Conservation (phyloP, 2,329 filamentous ascomycete genomes). For the Diaporthe aspalathi region DNA sequence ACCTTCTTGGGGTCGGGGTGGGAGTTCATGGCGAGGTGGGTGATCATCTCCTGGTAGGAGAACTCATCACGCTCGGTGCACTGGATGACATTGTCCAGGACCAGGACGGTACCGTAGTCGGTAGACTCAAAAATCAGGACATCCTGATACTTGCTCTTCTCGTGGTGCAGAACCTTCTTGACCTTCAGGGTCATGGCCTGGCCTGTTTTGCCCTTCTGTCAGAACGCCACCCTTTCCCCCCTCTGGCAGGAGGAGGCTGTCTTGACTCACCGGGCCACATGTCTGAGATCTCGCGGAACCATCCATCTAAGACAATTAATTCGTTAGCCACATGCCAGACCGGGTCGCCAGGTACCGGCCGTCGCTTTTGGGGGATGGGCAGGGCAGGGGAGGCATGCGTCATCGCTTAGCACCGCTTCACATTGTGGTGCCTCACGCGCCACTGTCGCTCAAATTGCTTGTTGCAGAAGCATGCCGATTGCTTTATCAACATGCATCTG, state of each 20-base stretch:
- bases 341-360: neutral
- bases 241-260: neutral
- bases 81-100: slow-evolving; percentile 99
- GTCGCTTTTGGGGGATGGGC: neutral
- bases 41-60: slow-evolving; percentile 99
- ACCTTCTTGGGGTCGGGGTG: slow-evolving; percentile 99
- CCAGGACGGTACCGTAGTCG: slow-evolving; percentile 94
- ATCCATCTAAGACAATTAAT: slow-evolving; percentile 78
- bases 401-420: slow-evolving; percentile 5
- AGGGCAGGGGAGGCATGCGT: neutral
- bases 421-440: neutral
- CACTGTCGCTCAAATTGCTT: slow-evolving; percentile 3
- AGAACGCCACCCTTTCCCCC: slow-evolving; percentile 24
- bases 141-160: slow-evolving; percentile 99
- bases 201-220: slow-evolving; percentile 59
- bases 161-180: slow-evolving; percentile 97
- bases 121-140: slow-evolving; percentile 98
- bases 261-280: slow-evolving; percentile 85
- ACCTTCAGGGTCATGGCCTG: slow-evolving; percentile 99
- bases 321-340: slow-evolving; percentile 26
- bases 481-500: neutral
- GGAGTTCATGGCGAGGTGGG: slow-evolving; percentile 97
- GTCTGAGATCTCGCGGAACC: slow-evolving; percentile 98
- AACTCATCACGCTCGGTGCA: slow-evolving; percentile 99
- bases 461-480: neutral